Evolutionary conservation across 2,329 filamentous ascomycete genomes (phyloP).

Genomic region (Lachnellula arida): DNA sequence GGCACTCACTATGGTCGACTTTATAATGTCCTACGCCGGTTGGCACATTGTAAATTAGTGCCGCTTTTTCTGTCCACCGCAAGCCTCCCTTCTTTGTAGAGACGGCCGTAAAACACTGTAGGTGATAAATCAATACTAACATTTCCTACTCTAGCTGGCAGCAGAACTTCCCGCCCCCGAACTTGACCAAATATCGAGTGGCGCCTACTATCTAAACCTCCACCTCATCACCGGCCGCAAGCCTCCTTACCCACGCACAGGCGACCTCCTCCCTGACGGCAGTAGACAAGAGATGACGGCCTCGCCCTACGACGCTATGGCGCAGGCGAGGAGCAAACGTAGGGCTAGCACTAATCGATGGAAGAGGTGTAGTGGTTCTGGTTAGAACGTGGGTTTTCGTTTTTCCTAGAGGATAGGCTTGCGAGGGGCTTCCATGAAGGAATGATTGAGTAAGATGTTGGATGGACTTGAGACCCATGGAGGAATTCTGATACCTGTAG

Average conservation of each 20-base stretch:
- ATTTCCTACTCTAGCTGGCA: conserved; percentile 15
- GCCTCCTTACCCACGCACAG: conserved; percentile 21
- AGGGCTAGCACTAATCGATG: conserved; percentile 16
- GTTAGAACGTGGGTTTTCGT: not conserved
- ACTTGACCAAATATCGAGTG: conserved; percentile 15
- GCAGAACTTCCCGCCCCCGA: conserved; percentile 16
- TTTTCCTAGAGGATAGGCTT: too few relatives aligned
- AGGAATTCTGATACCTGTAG: too few relatives aligned
- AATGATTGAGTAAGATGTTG: too few relatives aligned
- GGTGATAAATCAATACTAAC: not conserved
- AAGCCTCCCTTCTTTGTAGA: too few relatives aligned
- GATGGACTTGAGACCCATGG: too few relatives aligned
- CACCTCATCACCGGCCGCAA: conserved; percentile 31
- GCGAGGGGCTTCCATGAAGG: too few relatives aligned
- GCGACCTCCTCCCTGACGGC: conserved; percentile 26
- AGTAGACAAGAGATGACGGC: conserved; percentile 26
- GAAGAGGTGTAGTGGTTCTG: conserved; percentile 16
- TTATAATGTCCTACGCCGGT: too few relatives aligned
- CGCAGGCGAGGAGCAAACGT: not conserved
- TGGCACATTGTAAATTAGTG: too few relatives aligned
- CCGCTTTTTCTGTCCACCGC: too few relatives aligned
- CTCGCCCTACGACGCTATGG: conserved; percentile 27
- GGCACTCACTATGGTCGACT: too few relatives aligned
- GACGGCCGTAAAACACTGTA: too few relatives aligned
- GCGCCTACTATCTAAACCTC: conserved; percentile 25